Conservation (phyloP, 1,284 basidiomycete species). For the Salmacisia buchloeana region DNA sequence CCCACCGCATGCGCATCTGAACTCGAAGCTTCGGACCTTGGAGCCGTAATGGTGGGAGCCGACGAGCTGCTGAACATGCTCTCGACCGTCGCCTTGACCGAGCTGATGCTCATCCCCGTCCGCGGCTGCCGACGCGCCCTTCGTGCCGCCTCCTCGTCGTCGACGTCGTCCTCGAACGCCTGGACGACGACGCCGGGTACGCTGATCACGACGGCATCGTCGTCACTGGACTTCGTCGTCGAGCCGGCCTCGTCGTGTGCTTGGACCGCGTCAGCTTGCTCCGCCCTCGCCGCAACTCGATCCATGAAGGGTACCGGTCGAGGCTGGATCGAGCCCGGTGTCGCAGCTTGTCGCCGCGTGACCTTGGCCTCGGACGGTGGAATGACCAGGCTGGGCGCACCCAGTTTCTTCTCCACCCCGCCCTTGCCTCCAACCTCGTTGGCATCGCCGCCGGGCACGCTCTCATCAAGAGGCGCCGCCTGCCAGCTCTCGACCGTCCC, state of each 20-base stretch:
- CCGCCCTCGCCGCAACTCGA: background rate
- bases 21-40: constrained; percentile 15
- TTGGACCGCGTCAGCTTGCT: background rate
- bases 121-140: constrained; percentile 16
- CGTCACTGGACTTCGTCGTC: constrained; percentile 10
- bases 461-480: constrained; percentile 13
- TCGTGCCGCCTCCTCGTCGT: constrained; percentile 7
- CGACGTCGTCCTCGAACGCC: constrained; percentile 25
- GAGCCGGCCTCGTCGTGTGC: background rate
- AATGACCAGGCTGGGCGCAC: constrained; percentile 8
- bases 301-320: constrained; percentile 1
- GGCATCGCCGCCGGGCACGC: constrained; percentile 9
- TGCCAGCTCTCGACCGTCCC: constrained; percentile 29
- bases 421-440: background rate
- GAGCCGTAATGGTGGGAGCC: background rate
- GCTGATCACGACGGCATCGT: constrained; percentile 18
- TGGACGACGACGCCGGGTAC: constrained; percentile 41
- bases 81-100: constrained; percentile 44
- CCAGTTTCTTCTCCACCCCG: background rate
- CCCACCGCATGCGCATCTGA: background rate
- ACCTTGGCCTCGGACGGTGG: constrained; percentile 3
- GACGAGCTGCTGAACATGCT: constrained; percentile 19
- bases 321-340: background rate
- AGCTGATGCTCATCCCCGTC: constrained; percentile 34
- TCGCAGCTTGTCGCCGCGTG: background rate